Conservation (phyloP, 352 stramenopile genomes). For the Pythium brachiatum region DNA sequence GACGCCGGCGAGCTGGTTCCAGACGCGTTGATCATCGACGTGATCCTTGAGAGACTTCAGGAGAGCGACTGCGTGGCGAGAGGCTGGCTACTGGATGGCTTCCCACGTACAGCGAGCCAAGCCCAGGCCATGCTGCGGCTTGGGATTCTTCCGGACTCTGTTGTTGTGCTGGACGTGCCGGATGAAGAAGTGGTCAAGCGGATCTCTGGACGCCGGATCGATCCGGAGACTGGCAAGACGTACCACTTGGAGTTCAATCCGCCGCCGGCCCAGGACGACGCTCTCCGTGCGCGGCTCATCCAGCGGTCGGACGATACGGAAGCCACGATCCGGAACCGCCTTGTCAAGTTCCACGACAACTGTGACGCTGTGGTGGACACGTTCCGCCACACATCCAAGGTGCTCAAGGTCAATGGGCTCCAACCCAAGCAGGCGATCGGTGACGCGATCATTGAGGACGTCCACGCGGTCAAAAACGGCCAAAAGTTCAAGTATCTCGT, state of each 20-base stretch:
- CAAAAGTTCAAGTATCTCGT: conserved; percentile 29
- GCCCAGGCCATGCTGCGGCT: conserved; percentile 76
- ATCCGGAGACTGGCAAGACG: conserved; percentile 91
- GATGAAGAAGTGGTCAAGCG: conserved; percentile 95
- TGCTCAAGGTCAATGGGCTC: conserved; percentile 27
- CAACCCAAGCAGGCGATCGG: conserved; percentile 25
- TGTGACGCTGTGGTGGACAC: conserved; percentile 41
- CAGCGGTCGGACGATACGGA: conserved; percentile 94
- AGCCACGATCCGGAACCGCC: conserved; percentile 86
- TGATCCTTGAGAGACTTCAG: conserved; percentile 70
- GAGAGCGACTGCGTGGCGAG: conserved; percentile 69
- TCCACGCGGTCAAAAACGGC: conserved; percentile 20
- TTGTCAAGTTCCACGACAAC: conserved; percentile 87
- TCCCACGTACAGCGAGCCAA: conserved; percentile 84
- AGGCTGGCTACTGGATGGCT: conserved; percentile 93
- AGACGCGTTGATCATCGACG: conserved; percentile 46
- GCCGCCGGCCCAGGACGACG: conserved; percentile 68
- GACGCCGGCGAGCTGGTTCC: conserved; percentile 47
- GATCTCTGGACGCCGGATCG: conserved; percentile 94
- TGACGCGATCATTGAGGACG: conserved; percentile 17
- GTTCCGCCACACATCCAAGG: conserved; percentile 24
- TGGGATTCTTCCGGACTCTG: conserved; percentile 86
- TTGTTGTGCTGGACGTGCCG: conserved; percentile 93
- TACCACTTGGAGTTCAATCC: conserved; percentile 97
- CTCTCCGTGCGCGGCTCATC: conserved; percentile 61